Conservation (phyloP, 2,329 filamentous ascomycete species). For the Penicillium janthinellum region DNA sequence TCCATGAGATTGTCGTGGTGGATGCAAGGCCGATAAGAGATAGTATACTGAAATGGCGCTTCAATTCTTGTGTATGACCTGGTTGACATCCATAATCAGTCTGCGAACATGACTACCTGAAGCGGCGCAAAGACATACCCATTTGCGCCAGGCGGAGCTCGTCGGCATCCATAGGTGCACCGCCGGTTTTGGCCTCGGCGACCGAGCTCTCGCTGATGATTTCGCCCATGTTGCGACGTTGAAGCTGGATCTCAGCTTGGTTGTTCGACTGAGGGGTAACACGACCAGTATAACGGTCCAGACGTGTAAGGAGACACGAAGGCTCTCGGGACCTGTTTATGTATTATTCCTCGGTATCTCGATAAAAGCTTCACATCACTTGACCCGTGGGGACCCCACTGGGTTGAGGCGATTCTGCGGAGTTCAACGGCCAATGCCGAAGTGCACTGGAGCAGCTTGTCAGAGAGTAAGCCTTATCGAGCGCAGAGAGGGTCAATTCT, state of each 20-base stretch:
- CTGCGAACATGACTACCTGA: background rate
- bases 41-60: slow-evolving; percentile 4
- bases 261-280: background rate
- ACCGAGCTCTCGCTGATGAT: slow-evolving; percentile 1
- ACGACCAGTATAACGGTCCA: background rate
- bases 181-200: background rate
- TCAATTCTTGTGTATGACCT: slow-evolving; percentile 6
- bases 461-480: background rate
- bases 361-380: background rate
- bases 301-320: no score
- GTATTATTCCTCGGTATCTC: background rate
- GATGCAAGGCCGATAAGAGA: slow-evolving; percentile 4
- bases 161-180: slow-evolving; percentile 35
- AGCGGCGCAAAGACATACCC: background rate
- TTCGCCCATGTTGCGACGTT: background rate
- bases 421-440: background rate
- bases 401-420: background rate
- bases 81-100: background rate
- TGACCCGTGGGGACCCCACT: background rate
- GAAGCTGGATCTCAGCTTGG: background rate
- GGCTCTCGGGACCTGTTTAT: background rate
- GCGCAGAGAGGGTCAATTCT: background rate
- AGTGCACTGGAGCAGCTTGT: background rate
- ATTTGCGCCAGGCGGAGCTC: slow-evolving; percentile 46
- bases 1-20: slow-evolving; percentile 43